Evolutionary conservation across 2,329 filamentous ascomycete species (phyloP), one percentile per base, ranked within the genome.

Genomic region (Colletotrichum falcatum): DNA sequence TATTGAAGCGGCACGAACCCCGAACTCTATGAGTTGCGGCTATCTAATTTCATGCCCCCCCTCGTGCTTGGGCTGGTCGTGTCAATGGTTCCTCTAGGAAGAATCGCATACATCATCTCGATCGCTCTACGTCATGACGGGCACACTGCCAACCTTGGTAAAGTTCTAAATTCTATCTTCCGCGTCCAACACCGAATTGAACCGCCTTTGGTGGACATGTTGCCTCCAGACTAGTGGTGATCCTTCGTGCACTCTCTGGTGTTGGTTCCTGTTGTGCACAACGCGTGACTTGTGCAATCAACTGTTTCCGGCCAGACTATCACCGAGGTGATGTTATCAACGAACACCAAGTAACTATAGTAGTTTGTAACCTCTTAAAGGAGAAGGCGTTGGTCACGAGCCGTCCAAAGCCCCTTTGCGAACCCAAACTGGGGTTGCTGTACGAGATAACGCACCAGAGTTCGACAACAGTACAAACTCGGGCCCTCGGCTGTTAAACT

Each of bases 1-100:
- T 61, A 61, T 61, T 49, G 59, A 61, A 44, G 0, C 59, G 44
- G 59, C 44, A 51, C n/a, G 33, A 61, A 39, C 16, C 42, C 59
- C 44, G 59, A 61, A 23, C 2, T 26, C 5, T 46, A 23, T 30
- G 49, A 49, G 59, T 61, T 51, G 59, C 59, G 59, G 59, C 59
- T 49, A 61, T 42, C 42, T 1, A 44, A 44, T 6, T 44, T 20
- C 42, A 5, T 3, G 7, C 7, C 42, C 18, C 12, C 14, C 18
- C 18, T 18, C 2, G 1, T 9, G 7, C 14, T 20, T 3, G 6
- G 18, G 5, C 2, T 8, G 16, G 16, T 18, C 39, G 16, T 35
- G 5, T 26, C n/a, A n/a, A n/a, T n/a, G n/a, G n/a, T n/a, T n/a
- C n/a, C n/a, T n/a, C n/a, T n/a, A n/a, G 14, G 37, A 30, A 2